phyloP scores from a whole-genome alignment of 1,284 basidiomycete genomes.

The Phellinidium pouzarii region DNA sequence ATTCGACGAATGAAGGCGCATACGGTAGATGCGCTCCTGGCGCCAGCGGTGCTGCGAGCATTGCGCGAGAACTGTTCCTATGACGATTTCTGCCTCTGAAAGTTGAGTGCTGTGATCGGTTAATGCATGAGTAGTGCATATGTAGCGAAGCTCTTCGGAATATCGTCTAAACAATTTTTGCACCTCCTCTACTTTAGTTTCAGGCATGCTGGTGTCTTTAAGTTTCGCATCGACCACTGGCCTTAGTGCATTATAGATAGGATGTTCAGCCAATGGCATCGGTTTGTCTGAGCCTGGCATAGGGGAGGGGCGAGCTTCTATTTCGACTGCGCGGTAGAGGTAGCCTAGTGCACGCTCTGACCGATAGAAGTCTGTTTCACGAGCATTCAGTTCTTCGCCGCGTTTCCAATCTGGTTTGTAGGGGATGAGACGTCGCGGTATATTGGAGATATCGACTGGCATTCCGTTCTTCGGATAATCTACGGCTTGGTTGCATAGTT shows the following conservation, averaged over 20 bases:
- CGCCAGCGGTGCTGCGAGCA: slow-evolving; percentile 55
- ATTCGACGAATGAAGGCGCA: slow-evolving; percentile 51
- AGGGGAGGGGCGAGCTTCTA: slow-evolving; percentile 23
- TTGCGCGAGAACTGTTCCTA: slow-evolving; percentile 65
- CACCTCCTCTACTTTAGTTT: slow-evolving; percentile 27
- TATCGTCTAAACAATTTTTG: slow-evolving; percentile 44
- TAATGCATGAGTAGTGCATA: slow-evolving; percentile 62
- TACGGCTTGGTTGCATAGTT: slow-evolving; percentile 61
- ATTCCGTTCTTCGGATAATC: slow-evolving; percentile 71
- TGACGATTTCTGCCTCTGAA: slow-evolving; percentile 65
- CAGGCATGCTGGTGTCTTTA: not conserved
- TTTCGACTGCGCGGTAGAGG: slow-evolving; percentile 54
- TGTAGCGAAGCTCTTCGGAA: slow-evolving; percentile 57
- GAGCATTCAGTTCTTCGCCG: slow-evolving; percentile 47
- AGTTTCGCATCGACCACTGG: not conserved
- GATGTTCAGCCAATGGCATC: not conserved
- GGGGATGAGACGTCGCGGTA: slow-evolving; percentile 46
- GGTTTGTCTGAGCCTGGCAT: not conserved
- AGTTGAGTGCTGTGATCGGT: slow-evolving; percentile 50
- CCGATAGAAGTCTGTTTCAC: slow-evolving; percentile 60
- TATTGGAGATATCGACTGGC: slow-evolving; percentile 46
- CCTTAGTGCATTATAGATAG: slow-evolving; percentile 5
- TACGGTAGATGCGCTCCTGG: slow-evolving; percentile 51
- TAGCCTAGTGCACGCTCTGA: slow-evolving; percentile 62
- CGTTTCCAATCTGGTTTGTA: slow-evolving; percentile 74